Evolutionary conservation across 768 basidiomycete genomes (phyloP).

Genomic region (Lentinula edodes): DNA sequence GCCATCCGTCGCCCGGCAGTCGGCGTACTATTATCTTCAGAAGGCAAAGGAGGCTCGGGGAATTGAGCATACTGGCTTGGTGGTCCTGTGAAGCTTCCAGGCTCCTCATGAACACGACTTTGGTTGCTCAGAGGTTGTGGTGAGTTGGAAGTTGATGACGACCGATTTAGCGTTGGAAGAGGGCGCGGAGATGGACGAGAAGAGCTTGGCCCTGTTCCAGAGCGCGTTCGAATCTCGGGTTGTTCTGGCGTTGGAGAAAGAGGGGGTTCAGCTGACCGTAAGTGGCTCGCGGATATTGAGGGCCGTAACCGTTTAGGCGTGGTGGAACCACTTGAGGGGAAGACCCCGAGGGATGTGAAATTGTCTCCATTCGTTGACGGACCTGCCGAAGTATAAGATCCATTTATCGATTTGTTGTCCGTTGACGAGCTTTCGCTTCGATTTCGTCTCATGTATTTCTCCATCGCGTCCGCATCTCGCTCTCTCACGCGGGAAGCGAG

Average conservation of each 20-base stretch:
- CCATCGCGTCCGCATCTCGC: slow-evolving; percentile 82
- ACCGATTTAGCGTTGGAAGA: slow-evolving; percentile 44
- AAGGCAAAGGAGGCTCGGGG: slow-evolving; percentile 53
- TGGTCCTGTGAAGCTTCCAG: slow-evolving; percentile 55
- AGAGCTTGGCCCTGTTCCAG: slow-evolving; percentile 61
- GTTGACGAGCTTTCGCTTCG: slow-evolving; percentile 80
- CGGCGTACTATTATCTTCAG: slow-evolving; percentile 43
- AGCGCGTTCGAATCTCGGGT: slow-evolving; percentile 49
- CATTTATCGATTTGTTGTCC: slow-evolving; percentile 63
- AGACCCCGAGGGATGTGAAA: slow-evolving; percentile 39
- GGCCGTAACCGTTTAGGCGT: slow-evolving; percentile 63
- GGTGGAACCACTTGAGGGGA: slow-evolving; percentile 45
- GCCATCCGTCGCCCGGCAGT: slow-evolving; percentile 60
- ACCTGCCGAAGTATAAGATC: slow-evolving; percentile 44
- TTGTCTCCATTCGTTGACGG: slow-evolving; percentile 53
- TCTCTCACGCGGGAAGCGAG: slow-evolving; percentile 78
- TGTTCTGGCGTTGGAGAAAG: slow-evolving; percentile 24
- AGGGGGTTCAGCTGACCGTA: slow-evolving; percentile 35
- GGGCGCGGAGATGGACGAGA: slow-evolving; percentile 34
- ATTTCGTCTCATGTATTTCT: slow-evolving; percentile 78
- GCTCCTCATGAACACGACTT: slow-evolving; percentile 36
- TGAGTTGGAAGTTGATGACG: slow-evolving; percentile 55
- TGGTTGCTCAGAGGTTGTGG: slow-evolving; percentile 30
- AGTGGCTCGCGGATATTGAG: slow-evolving; percentile 73
- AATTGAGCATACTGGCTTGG: slow-evolving; percentile 67